Conservation (phyloP, 345 rosid genomes). For the Populus nigra region DNA sequence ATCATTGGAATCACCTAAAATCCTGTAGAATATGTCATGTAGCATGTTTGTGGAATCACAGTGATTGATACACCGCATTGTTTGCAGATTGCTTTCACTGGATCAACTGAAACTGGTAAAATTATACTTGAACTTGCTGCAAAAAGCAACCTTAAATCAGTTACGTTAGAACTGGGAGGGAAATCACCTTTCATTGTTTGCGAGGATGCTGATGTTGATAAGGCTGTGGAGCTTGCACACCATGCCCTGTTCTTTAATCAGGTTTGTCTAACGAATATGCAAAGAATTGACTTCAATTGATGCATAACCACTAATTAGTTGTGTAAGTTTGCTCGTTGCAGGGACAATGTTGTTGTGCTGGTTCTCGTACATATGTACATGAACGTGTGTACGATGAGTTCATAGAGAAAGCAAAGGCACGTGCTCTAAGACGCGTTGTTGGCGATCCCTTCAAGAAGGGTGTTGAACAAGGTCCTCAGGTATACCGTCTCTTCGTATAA, state of each 20-base stretch:
- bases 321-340: conserved; percentile 6
- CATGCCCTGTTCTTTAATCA: conserved; percentile 34
- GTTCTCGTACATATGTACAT: conserved; percentile 30
- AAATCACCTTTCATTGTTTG: conserved; percentile 33
- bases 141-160: conserved; percentile 31
- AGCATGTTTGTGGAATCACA: neutral
- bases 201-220: conserved; percentile 29
- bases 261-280: neutral
- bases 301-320: neutral
- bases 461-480: conserved; percentile 96
- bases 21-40: neutral
- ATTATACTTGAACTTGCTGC: conserved; percentile 25
- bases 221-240: conserved; percentile 28
- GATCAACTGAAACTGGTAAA: conserved; percentile 31
- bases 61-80: neutral
- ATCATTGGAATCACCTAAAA: neutral
- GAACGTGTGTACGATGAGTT: conserved; percentile 60
- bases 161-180: conserved; percentile 34
- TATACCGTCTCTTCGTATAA: conserved; percentile 5
- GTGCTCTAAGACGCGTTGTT: conserved; percentile 59
- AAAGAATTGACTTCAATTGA: neutral
- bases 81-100: conserved; percentile 28
- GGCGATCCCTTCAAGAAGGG: conserved; percentile 90
- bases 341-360: conserved; percentile 35
- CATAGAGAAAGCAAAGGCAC: conserved; percentile 79